Base-by-base conservation (phyloP, 495 filamentous ascomycete species). In the Rostrohypoxylon terebratum region DNA sequence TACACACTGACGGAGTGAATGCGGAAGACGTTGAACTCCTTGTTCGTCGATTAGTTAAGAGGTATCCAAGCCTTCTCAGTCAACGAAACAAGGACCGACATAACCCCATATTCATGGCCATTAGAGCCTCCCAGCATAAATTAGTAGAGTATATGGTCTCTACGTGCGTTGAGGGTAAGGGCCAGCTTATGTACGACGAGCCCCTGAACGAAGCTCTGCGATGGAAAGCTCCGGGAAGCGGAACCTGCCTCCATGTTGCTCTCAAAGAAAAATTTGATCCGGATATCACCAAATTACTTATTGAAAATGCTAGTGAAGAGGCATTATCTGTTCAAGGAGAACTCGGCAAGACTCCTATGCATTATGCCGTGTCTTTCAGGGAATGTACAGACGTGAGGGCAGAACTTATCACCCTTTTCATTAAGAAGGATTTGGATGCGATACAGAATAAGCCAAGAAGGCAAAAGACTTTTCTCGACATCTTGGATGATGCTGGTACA, bases 281-380 rank as follows among this genome's bases (percentile, higher is more conserved):
- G 2, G n/a, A 16, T n/a, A 57, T 31, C 4, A 18, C n/a, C 1
- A 57, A 8, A 18, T 36, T 57, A 31, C 33, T 57, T 9, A 57
- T 57, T 28, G 33, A 57, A 57, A 57, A 57, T 28, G 53, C 53
- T 18, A 36, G 53, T 28, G 53, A 57, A n/a, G 53, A 57, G 11
- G 31, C 53, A 36, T 38, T 57, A 7, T 28, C 53, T 25, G 23
- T 57, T 20, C 53, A 57, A 8, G 53, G 36, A 14, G 23, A 36
- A 14, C 28, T 38, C 53, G 53, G 31, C 28, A 57, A 36, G 31
- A 57, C 53, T 7, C 28, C 53, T 1, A 57, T 57, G 53, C 53
- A 57, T 21, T 57, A 57, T 11, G 53, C 53, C 1, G 53, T 57
- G 3, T 25, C 20, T 4, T 57, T 38, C 10, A 9, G 9, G n/a